Percentiles rank a stretch among this genome's conserved stretches.
Evolutionary conservation across 495 filamentous ascomycete genomes (phyloP).

Genomic region (Annulohypoxylon maeteangense): DNA sequence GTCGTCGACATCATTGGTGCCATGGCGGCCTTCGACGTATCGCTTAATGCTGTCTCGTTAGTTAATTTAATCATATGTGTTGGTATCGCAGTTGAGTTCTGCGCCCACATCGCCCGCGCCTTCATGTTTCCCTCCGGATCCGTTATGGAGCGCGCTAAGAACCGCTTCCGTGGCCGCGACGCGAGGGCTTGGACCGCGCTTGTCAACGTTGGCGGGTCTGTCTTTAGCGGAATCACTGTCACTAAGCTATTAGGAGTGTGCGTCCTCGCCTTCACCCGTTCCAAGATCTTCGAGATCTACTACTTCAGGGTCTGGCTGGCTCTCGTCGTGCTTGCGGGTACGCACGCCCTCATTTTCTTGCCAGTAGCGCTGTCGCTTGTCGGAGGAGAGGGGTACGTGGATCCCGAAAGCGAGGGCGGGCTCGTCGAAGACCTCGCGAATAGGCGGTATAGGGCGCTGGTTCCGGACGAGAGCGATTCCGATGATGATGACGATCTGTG

Average conservation of each 20-base stretch:
- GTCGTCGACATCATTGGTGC: conserved; percentile 93
- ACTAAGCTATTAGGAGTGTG: conserved; percentile 94
- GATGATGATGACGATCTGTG: conserved; percentile 51
- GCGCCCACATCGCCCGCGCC: conserved; percentile 93
- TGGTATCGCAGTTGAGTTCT: conserved; percentile 96
- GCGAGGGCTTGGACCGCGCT: conserved; percentile 90
- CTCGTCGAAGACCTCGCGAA: conserved; percentile 81
- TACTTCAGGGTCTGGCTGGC: conserved; percentile 97
- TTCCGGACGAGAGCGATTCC: conserved; percentile 56
- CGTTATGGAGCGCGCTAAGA: conserved; percentile 78
- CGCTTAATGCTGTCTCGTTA: conserved; percentile 95
- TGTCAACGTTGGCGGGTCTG: conserved; percentile 90
- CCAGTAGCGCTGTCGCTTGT: conserved; percentile 88
- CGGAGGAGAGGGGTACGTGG: conserved; percentile 88
- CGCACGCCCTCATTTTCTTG: conserved; percentile 89
- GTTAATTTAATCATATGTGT: conserved; percentile 97
- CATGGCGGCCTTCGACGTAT: conserved; percentile 89
- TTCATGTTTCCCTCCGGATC: conserved; percentile 89
- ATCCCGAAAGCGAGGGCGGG: conserved; percentile 84
- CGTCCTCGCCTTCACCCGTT: conserved; percentile 92
- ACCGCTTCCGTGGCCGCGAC: conserved; percentile 76
- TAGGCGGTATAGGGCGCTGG: conserved; percentile 56
- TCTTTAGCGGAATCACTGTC: conserved; percentile 95
- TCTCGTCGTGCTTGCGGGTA: conserved; percentile 86
- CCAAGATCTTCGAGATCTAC: conserved; percentile 99